Conservation (phyloP, 1,284 basidiomycete genomes). For the Cystodermella granulosa region DNA sequence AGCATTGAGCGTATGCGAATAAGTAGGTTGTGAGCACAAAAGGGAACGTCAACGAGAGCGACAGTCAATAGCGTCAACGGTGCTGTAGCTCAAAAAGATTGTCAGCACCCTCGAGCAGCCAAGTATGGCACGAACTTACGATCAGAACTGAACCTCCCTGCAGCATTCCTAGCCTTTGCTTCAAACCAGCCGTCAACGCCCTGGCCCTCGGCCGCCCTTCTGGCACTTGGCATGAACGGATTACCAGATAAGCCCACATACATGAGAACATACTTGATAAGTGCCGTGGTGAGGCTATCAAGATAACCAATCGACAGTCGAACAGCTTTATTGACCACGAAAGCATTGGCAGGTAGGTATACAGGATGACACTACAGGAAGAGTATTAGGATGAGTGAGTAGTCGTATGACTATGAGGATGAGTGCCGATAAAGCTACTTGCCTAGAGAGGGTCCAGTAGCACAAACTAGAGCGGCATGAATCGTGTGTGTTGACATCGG, state of each 20-base stretch:
- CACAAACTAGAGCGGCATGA: conserved; percentile 72
- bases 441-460: conserved; percentile 77
- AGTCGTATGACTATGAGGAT: conserved; percentile 68
- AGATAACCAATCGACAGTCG: conserved; percentile 50
- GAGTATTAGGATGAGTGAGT: conserved; percentile 45
- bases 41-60: conserved; percentile 69
- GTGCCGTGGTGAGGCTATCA: conserved; percentile 63
- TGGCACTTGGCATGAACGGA: conserved; percentile 73
- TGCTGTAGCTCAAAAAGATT: conserved; percentile 38
- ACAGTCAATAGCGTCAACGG: conserved; percentile 72
- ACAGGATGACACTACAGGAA: conserved; percentile 53
- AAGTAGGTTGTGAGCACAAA: conserved; percentile 80
- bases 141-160: conserved; percentile 50
- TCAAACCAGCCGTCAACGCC: conserved; percentile 52
- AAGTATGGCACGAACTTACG: conserved; percentile 38
- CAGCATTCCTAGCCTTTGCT: conserved; percentile 27
- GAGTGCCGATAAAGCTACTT: conserved; percentile 69
- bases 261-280: conserved; percentile 78
- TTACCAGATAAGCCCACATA: conserved; percentile 85
- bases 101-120: conserved; percentile 5
- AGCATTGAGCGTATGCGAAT: conserved; percentile 73
- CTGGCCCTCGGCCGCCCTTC: conserved; percentile 61
- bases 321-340: conserved; percentile 35
- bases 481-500: conserved; percentile 65
- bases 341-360: conserved; percentile 47